Evolutionary conservation across 129 eudicot genomes (phyloP).

Genomic region (Arctium minus): DNA sequence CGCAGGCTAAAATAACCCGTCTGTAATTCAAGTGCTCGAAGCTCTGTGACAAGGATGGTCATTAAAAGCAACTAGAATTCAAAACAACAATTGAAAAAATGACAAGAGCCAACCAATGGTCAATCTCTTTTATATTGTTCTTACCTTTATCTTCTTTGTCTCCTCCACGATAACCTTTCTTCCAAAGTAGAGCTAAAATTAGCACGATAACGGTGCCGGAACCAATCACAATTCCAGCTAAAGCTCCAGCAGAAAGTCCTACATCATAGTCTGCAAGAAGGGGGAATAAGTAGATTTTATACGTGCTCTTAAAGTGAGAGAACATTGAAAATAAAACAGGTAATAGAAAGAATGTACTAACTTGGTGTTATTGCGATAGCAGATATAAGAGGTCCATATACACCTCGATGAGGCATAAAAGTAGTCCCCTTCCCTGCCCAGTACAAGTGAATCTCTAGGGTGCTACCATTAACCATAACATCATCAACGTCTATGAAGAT

Average conservation of each 20-base stretch:
- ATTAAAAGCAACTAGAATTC: not conserved
- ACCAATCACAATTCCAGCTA: constrained; percentile 62
- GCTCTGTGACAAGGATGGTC: constrained; percentile 41
- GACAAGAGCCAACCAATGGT: not conserved
- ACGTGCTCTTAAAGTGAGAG: constrained; percentile 10
- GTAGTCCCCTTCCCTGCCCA: constrained; percentile 93
- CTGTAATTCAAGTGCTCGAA: constrained; percentile 66
- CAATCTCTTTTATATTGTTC: constrained; percentile 1
- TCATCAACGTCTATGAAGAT: constrained; percentile 41
- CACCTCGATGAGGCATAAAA: constrained; percentile 62
- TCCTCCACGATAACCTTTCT: constrained; percentile 51
- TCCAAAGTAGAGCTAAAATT: constrained; percentile 42
- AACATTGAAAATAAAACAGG: not conserved
- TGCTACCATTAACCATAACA: constrained; percentile 55
- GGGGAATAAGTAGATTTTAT: not conserved
- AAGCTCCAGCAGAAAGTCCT: constrained; percentile 52
- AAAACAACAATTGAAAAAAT: not conserved
- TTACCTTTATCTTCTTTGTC: constrained; percentile 51
- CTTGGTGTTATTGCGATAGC: constrained; percentile 85
- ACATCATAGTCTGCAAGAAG: constrained; percentile 50
- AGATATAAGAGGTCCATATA: constrained; percentile 85
- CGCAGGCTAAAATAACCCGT: constrained; percentile 65
- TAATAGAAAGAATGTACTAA: constrained; percentile 30
- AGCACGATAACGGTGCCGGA: constrained; percentile 35
- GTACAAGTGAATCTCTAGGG: constrained; percentile 78